Evolutionary conservation across 2,329 filamentous ascomycete genomes (phyloP).

Genomic region (Aspergillus quadricinctus): DNA sequence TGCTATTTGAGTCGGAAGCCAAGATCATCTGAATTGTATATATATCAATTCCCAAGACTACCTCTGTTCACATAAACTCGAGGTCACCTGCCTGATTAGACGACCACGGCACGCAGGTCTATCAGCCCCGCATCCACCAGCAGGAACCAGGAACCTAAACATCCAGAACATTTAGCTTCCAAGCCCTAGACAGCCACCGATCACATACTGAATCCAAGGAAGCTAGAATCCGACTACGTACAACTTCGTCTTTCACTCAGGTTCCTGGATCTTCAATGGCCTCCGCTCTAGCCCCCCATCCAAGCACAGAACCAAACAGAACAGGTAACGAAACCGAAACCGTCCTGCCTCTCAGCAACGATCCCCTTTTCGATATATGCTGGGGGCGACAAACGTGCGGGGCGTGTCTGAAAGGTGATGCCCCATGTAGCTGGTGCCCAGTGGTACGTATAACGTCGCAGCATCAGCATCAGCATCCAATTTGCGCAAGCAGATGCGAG

Average conservation of each 20-base stretch:
- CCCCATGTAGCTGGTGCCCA: conserved; percentile 37
- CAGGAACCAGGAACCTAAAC: neutral
- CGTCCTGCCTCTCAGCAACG: conserved; percentile 8
- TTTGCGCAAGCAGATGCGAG: neutral
- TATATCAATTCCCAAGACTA: neutral
- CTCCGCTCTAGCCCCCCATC: neutral
- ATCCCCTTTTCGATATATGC: conserved; percentile 30
- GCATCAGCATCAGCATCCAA: neutral
- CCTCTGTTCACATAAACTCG: no score
- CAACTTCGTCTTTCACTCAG: neutral
- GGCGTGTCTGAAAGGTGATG: conserved; percentile 28
- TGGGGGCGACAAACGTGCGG: conserved; percentile 36
- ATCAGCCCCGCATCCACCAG: neutral
- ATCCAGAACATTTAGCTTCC: neutral
- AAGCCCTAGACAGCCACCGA: neutral
- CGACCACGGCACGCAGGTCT: neutral
- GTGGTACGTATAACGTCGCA: conserved; percentile 23
- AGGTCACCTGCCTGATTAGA: neutral
- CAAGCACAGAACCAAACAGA: neutral
- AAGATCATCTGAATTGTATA: neutral
- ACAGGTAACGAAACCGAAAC: neutral
- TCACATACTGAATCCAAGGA: neutral
- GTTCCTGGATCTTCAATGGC: neutral
- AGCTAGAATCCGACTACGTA: neutral
- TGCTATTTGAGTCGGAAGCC: neutral